Base-by-base conservation (phyloP, 2,329 filamentous ascomycete genomes). In the Hypoxylon rubiginosum region DNA sequence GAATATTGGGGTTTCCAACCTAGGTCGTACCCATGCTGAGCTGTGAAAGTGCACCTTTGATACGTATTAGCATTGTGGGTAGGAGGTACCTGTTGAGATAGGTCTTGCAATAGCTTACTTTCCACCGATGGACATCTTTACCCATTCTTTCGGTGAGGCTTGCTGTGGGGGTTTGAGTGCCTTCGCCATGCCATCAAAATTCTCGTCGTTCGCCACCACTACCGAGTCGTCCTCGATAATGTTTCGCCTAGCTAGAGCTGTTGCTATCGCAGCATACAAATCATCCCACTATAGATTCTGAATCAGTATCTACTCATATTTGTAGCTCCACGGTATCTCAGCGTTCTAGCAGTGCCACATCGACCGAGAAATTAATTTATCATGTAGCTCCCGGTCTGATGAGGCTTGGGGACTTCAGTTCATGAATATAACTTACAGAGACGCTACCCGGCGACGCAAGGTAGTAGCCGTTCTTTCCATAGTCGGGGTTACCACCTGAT, bases 361-460 rank as follows among this genome's bases (percentile, higher is more conserved):
- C n/a, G n/a, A n/a, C n/a, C n/a, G n/a, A n/a, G n/a, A n/a, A n/a
- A n/a, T n/a, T n/a, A n/a, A n/a, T n/a, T n/a, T n/a, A n/a, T n/a
- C n/a, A n/a, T n/a, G n/a, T n/a, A n/a, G n/a, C n/a, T n/a, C n/a
- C n/a, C n/a, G n/a, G n/a, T n/a, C n/a, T n/a, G n/a, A 45, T 45
- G n/a, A 45, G 41, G 6, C 11, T 3, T 36, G 17, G n/a, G 8
- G 13, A n/a, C 17, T 43, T 17, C 15, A 15, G 17, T 13, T 8
- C 36, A 5, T 36, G 13, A 36, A 49, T 13, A 10, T 28, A 10
- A 45, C 62, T 57, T 62, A 74, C 73, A 0, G 78, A 78, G 4
- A 87, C 75, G 17, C 75, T 79, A 0, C 85, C 85, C 0, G 83
- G 75, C 0, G 83, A 70, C 0, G 84, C 85, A 7, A 87, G 79